phyloP scores from a whole-genome alignment of 129 eudicot genomes.

The Flaveria sonorensis region DNA sequence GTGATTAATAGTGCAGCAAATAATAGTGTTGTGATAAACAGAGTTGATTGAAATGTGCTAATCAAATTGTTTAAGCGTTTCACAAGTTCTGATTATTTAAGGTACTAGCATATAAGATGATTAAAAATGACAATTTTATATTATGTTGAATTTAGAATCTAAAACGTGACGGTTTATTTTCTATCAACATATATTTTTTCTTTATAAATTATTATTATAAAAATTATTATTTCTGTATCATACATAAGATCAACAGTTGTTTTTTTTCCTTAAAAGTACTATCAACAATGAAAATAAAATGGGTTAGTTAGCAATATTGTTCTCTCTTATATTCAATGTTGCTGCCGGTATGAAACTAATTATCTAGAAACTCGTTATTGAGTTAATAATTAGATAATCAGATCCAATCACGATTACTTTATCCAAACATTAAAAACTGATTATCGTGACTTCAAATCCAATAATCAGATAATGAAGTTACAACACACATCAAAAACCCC shows the following conservation, averaged over 20 bases:
- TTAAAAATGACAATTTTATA: background rate
- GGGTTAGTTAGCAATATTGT: too few relatives aligned
- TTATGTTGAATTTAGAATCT: too few relatives aligned
- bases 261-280: background rate
- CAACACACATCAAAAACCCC: background rate
- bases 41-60: too few relatives aligned
- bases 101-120: background rate
- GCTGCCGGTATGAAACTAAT: background rate
- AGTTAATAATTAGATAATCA: background rate
- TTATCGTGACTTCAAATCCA: background rate
- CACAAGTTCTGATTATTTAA: background rate
- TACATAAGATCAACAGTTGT: background rate
- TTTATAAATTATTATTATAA: background rate
- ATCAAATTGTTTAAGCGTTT: background rate
- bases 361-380: background rate
- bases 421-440: background rate
- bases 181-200: background rate
- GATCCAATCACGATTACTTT: background rate
- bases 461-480: background rate
- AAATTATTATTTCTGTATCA: background rate
- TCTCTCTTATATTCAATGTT: background rate
- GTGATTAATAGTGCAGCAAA: background rate
- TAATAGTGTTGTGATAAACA: too few relatives aligned
- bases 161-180: background rate
- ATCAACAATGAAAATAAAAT: background rate